Conservation (phyloP, 306 rosid species). For the Castanospermum australe region DNA sequence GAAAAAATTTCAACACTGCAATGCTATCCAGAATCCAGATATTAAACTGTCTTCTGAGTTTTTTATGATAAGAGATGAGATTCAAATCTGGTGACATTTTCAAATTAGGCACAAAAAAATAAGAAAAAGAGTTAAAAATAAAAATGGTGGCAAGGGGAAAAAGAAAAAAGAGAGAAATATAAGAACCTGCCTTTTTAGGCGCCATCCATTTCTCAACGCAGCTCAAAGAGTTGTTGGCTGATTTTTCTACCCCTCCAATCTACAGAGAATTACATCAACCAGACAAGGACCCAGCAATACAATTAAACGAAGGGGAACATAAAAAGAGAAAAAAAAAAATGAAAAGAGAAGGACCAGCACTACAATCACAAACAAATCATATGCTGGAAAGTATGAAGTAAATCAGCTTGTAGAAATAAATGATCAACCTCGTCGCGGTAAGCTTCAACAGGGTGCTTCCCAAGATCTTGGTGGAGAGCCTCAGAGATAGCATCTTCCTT, state of each 20-base stretch:
- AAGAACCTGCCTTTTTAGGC: slow-evolving; percentile 49
- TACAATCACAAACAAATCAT: not conserved
- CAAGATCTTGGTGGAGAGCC: slow-evolving; percentile 82
- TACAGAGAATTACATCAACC: slow-evolving; percentile 16
- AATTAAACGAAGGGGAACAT: not conserved
- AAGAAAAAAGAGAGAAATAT: not conserved
- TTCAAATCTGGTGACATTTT: not conserved
- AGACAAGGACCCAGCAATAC: not conserved
- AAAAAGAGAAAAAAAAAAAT: too few species aligned
- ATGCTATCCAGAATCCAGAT: not conserved
- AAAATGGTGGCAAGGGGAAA: not conserved
- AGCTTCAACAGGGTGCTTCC: slow-evolving; percentile 73
- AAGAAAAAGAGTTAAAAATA: not conserved
- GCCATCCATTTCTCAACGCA: slow-evolving; percentile 74
- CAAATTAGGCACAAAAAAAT: not conserved
- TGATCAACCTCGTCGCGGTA: slow-evolving; percentile 79
- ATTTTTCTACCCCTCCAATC: slow-evolving; percentile 72
- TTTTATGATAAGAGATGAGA: not conserved
- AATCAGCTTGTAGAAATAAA: not conserved
- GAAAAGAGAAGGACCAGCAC: not conserved
- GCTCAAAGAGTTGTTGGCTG: slow-evolving; percentile 44
- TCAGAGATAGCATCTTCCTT: slow-evolving; percentile 54
- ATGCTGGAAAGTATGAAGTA: not conserved
- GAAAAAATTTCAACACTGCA: not conserved
- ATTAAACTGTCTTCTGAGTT: not conserved